Percentiles rank a stretch among this genome's conserved stretches.
phyloP scores from a whole-genome alignment of 164 flowering plant species.

The Euptelea pleiosperma region DNA sequence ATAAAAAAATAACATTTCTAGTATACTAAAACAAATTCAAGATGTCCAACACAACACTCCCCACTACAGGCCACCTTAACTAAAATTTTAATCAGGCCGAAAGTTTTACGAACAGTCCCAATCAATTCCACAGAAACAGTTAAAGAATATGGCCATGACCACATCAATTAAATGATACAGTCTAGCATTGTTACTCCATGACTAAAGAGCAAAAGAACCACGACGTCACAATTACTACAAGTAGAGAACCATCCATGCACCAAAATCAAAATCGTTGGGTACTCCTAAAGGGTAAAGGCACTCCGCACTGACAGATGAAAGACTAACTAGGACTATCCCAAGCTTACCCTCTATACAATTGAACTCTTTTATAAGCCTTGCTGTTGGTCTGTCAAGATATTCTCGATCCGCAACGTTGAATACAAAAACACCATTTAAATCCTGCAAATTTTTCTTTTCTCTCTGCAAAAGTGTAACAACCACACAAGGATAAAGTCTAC shows the following conservation, averaged over 20 bases:
- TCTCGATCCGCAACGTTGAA: conserved; percentile 77
- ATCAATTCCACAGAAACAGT: too few species aligned
- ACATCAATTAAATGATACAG: background rate
- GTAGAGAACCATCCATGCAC: background rate
- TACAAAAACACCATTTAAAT: conserved; percentile 70
- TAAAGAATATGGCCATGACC: too few species aligned
- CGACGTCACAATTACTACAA: background rate
- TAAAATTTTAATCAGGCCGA: too few species aligned
- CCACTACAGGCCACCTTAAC: too few species aligned
- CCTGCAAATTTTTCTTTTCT: conserved; percentile 88
- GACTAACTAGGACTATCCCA: background rate
- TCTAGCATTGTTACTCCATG: background rate
- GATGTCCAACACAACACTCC: too few species aligned
- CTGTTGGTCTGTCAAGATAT: conserved; percentile 78
- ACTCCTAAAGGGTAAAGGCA: background rate
- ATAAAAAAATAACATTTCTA: too few species aligned
- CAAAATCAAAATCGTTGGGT: background rate
- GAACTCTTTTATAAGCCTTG: conserved; percentile 86
- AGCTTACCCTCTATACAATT: conserved; percentile 65
- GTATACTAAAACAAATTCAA: too few species aligned
- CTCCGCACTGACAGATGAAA: background rate
- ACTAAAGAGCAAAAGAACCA: background rate
- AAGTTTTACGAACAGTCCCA: too few species aligned
- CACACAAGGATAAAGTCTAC: background rate
- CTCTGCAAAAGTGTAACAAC: conserved; percentile 46